Conservation (phyloP, 2,329 filamentous ascomycete genomes). For the Xylariaceae sp. region DNA sequence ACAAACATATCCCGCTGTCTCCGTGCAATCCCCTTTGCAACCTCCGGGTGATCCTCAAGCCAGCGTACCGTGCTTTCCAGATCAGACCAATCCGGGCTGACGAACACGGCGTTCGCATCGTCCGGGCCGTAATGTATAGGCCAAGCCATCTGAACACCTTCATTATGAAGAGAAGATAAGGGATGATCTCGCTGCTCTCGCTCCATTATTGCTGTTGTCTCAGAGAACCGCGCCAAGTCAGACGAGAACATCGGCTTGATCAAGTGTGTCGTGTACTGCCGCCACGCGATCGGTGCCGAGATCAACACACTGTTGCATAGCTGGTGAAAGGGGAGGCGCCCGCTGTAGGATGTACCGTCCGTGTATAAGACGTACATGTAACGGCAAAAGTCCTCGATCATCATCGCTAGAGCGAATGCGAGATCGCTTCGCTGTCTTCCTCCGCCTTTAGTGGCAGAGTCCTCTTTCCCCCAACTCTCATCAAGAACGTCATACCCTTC, state of each 20-base stretch:
- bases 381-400: slow-evolving; percentile 13
- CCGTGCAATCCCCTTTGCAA: slow-evolving; percentile 9
- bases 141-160: slow-evolving; percentile 1
- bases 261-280: slow-evolving; percentile 9
- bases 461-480: not conserved
- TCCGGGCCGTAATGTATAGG: slow-evolving; percentile 1
- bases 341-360: slow-evolving; percentile 10
- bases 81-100: slow-evolving; percentile 12
- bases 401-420: no score
- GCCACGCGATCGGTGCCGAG: slow-evolving; percentile 8
- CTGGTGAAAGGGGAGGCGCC: slow-evolving; percentile 8
- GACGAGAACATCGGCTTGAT: slow-evolving; percentile 7
- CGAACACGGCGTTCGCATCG: slow-evolving; percentile 13
- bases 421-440: not conserved
- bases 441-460: not conserved
- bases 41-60: slow-evolving; percentile 8
- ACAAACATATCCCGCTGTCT: slow-evolving; percentile 12
- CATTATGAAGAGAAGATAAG: no score
- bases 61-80: slow-evolving; percentile 5
- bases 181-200: no score
- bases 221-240: not conserved
- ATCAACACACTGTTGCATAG: slow-evolving; percentile 9
- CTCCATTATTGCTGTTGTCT: not conserved
- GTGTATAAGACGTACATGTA: slow-evolving; percentile 12
- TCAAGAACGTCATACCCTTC: slow-evolving; percentile 4